Conservation (phyloP, 176 grass and related monocot species). For the Oryza glaberrima region DNA sequence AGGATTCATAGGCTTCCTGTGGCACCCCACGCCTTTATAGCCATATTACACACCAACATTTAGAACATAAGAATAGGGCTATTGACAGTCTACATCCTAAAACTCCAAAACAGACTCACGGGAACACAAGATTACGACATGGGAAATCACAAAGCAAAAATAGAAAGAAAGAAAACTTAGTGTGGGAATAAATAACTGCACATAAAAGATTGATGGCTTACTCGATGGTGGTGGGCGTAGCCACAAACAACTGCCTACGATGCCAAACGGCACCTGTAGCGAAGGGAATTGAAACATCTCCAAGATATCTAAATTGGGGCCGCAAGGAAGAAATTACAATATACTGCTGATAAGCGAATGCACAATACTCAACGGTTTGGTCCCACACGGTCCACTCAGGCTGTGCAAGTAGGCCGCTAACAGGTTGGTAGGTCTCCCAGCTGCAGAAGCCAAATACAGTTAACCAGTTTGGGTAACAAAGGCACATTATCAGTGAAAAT, state of each 20-base stretch:
- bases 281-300: conserved; percentile 97
- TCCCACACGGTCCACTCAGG: conserved; percentile 98
- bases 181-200: conserved; percentile 3
- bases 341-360: conserved; percentile 96
- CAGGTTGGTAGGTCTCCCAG: conserved; percentile 97
- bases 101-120: conserved; percentile 19
- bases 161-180: conserved; percentile 8
- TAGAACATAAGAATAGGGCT: conserved; percentile 16
- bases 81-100: conserved; percentile 11
- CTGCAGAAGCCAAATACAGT: conserved; percentile 57
- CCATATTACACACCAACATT: conserved; percentile 7
- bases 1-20: conserved; percentile 17
- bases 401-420: conserved; percentile 85
- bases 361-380: conserved; percentile 97
- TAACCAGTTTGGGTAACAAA: conserved; percentile 29
- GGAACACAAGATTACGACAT: conserved; percentile 12
- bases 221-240: conserved; percentile 98
- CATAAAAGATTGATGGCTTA: conserved; percentile 60
- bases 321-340: conserved; percentile 97
- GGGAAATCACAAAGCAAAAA: not conserved
- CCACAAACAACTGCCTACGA: conserved; percentile 95
- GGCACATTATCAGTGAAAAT: conserved; percentile 11
- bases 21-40: conserved; percentile 19
- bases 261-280: conserved; percentile 98
- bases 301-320: conserved; percentile 93